These are phyloP conservation scores for Alternaria sp. DNA, from an alignment of 2,329 filamentous ascomycete genomes.

Conservation along the genomic window DNA sequence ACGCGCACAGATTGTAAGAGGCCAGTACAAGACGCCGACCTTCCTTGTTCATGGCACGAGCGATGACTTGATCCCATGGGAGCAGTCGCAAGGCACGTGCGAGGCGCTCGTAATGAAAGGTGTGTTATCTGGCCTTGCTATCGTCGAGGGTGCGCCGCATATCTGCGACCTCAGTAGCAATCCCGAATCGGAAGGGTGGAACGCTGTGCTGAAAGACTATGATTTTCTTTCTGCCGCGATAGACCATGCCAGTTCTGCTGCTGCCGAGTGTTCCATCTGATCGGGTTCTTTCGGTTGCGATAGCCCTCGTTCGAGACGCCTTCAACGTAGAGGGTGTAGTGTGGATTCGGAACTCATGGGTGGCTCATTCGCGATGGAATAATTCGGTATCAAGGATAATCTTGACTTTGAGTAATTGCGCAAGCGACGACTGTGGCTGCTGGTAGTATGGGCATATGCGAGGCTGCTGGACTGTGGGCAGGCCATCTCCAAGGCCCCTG, in stretches of 20 bases:
- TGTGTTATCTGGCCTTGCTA: neutral
- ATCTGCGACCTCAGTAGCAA: neutral
- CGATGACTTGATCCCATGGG: neutral
- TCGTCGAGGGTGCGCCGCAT: neutral
- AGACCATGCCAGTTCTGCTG: neutral
- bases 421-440: neutral
- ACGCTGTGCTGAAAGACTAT: neutral
- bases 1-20: neutral
- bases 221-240: neutral
- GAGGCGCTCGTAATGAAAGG: neutral
- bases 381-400: neutral
- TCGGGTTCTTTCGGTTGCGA: neutral
- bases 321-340: neutral
- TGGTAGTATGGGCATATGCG: neutral
- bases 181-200: neutral
- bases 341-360: neutral
- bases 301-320: neutral
- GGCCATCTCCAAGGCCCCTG: neutral
- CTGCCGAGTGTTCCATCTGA: neutral
- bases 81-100: neutral
- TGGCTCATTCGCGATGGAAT: neutral
- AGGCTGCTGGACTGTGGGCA: neutral
- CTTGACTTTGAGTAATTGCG: rapidly evolving
- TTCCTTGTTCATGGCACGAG: neutral
- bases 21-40: neutral